phyloP scores from a whole-genome alignment of 2,329 filamentous ascomycete genomes.

The Paracoccidioides brasiliensis region DNA sequence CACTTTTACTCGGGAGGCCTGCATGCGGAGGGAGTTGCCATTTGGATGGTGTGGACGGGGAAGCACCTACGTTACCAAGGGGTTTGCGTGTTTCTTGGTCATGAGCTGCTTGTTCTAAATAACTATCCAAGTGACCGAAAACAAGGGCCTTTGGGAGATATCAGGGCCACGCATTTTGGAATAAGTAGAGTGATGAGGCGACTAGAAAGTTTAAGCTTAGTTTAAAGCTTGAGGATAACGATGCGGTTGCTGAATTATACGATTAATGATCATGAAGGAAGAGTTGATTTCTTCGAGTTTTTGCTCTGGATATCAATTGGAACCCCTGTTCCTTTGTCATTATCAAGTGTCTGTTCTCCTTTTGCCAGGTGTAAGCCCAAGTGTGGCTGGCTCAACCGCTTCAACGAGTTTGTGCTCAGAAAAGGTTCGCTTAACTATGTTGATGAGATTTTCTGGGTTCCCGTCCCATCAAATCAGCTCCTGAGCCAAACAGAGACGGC shows the following conservation, averaged over 20 bases:
- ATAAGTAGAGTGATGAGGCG: neutral
- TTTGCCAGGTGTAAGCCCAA: neutral
- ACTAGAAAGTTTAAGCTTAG: neutral
- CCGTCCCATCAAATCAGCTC: neutral
- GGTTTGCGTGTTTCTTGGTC: neutral
- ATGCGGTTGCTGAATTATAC: no score
- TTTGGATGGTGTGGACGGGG: no score
- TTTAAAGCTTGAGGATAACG: neutral
- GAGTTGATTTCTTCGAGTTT: no score
- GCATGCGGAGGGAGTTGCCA: neutral
- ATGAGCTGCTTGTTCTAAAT: neutral
- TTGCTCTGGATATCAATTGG: no score
- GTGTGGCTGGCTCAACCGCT: neutral
- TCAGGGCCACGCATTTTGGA: neutral
- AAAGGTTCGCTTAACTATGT: neutral
- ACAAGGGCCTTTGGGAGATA: neutral
- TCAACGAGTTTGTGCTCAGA: neutral
- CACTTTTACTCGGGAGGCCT: neutral
- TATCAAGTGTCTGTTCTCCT: neutral
- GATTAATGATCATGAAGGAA: no score
- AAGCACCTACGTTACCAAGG: no score
- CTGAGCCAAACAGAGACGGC: neutral
- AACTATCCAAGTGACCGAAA: neutral
- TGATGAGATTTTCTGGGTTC: neutral
- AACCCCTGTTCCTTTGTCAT: neutral